phyloP scores from a whole-genome alignment of 2,329 filamentous ascomycete species.

The Penicillium sp. region DNA sequence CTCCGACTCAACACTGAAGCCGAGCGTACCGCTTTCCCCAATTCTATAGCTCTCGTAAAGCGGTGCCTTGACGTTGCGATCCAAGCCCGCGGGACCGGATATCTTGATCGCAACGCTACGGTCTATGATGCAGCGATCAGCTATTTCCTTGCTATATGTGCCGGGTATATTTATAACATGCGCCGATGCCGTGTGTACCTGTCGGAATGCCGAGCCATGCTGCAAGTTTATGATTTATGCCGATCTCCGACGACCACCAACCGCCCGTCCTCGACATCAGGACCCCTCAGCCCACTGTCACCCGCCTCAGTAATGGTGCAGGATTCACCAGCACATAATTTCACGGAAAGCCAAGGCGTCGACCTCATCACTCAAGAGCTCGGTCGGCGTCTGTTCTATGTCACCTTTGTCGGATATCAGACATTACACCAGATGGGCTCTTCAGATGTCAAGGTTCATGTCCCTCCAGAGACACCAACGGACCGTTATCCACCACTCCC shows the following conservation, averaged over 20 bases:
- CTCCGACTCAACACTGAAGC: slow-evolving; percentile 39
- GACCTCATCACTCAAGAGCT: slow-evolving; percentile 47
- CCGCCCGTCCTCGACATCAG: slow-evolving; percentile 11
- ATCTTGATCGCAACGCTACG: slow-evolving; percentile 42
- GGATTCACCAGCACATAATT: slow-evolving; percentile 17
- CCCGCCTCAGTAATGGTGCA: slow-evolving; percentile 21
- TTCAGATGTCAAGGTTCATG: slow-evolving; percentile 66
- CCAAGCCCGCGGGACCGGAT: slow-evolving; percentile 44
- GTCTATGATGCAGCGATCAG: slow-evolving; percentile 47
- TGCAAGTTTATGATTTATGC: slow-evolving; percentile 41
- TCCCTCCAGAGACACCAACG: slow-evolving; percentile 71
- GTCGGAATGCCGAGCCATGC: slow-evolving; percentile 44
- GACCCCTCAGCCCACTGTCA: slow-evolving; percentile 24
- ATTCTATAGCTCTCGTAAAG: slow-evolving; percentile 44
- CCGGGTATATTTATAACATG: slow-evolving; percentile 41
- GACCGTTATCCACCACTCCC: slow-evolving; percentile 77
- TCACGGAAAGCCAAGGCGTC: slow-evolving; percentile 16
- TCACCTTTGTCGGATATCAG: slow-evolving; percentile 71
- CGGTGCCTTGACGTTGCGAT: slow-evolving; percentile 44
- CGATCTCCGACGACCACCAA: slow-evolving; percentile 20
- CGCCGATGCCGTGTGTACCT: slow-evolving; percentile 42
- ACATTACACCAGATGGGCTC: slow-evolving; percentile 76
- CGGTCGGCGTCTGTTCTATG: slow-evolving; percentile 71
- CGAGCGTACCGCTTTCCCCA: slow-evolving; percentile 39
- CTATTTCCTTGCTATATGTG: slow-evolving; percentile 43